phyloP scores from a whole-genome alignment of 805 yeast genomes.

The Metschnikowia matae region DNA sequence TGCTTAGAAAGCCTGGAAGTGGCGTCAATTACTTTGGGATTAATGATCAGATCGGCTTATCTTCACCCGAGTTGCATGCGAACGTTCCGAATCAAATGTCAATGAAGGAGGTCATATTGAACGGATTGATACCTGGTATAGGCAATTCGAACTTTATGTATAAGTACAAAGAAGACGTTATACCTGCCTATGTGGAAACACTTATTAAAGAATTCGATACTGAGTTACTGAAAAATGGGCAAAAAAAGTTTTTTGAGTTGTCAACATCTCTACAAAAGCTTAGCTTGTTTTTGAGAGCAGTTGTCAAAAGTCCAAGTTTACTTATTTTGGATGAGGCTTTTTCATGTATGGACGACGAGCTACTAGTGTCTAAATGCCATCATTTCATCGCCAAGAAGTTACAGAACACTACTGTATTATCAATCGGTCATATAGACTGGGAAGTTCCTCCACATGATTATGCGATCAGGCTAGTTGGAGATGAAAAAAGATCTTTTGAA shows the following conservation, averaged over 20 bases:
- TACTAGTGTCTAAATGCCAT: slow-evolving; percentile 32
- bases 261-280: slow-evolving; percentile 74
- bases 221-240: slow-evolving; percentile 32
- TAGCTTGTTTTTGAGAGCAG: slow-evolving; percentile 68
- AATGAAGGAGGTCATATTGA: slow-evolving; percentile 54
- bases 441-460: slow-evolving; percentile 74
- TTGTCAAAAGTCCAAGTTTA: slow-evolving; percentile 72
- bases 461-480: slow-evolving; percentile 31
- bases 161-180: slow-evolving; percentile 30
- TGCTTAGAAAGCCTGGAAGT: slow-evolving; percentile 67
- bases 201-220: slow-evolving; percentile 22
- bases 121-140: slow-evolving; percentile 60
- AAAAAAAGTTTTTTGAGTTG: slow-evolving; percentile 48
- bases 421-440: slow-evolving; percentile 77
- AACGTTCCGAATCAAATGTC: slow-evolving; percentile 61
- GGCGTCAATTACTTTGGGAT: slow-evolving; percentile 71
- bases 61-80: slow-evolving; percentile 91
- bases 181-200: slow-evolving; percentile 14
- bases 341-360: slow-evolving; percentile 72
- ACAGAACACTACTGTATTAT: slow-evolving; percentile 57
- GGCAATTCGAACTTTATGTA: slow-evolving; percentile 54
- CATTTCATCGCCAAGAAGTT: slow-evolving; percentile 21
- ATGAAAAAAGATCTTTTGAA: slow-evolving; percentile 21
- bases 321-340: slow-evolving; percentile 89
- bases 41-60: slow-evolving; percentile 74